Percentiles rank a stretch among this genome's conserved stretches.
Conservation (phyloP, 208 protist genomes). For the Wallacemonas sp. region DNA sequence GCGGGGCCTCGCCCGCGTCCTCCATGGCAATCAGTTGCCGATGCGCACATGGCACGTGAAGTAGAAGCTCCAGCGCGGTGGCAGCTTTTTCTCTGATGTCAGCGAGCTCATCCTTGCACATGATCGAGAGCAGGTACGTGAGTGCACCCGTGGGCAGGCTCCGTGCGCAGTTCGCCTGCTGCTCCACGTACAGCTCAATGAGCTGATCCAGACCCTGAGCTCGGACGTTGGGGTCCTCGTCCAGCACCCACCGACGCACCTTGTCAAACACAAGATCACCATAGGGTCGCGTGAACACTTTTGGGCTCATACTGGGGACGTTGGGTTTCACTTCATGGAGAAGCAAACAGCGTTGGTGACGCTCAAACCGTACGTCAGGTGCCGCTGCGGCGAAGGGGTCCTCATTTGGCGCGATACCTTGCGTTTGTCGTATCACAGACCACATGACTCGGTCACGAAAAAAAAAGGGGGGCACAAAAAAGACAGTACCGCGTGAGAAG, state of each 20-base stretch:
- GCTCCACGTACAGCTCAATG: constrained; percentile 67
- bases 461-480: not conserved
- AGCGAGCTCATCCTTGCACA: constrained; percentile 54
- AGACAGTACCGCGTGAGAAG: too few relatives aligned
- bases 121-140: constrained; percentile 51
- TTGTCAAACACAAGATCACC: constrained; percentile 69
- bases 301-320: constrained; percentile 57
- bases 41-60: constrained; percentile 52
- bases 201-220: constrained; percentile 66
- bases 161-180: constrained; percentile 58
- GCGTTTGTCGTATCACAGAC: constrained; percentile 64
- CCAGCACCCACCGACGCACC: constrained; percentile 65
- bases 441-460: constrained; percentile 40
- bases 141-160: constrained; percentile 62
- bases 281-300: constrained; percentile 65
- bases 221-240: constrained; percentile 48
- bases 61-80: constrained; percentile 59
- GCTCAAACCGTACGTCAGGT: constrained; percentile 28
- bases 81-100: constrained; percentile 67
- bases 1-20: constrained; percentile 17
- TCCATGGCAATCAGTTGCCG: constrained; percentile 41
- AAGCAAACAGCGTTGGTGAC: constrained; percentile 65
- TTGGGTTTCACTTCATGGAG: constrained; percentile 73
- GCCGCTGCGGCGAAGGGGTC: constrained; percentile 9
- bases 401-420: constrained; percentile 44